Evolutionary conservation across 2,329 filamentous ascomycete genomes (phyloP), one percentile per base, ranked within the genome.

Genomic region (Ambrosiella cleistominuta): DNA sequence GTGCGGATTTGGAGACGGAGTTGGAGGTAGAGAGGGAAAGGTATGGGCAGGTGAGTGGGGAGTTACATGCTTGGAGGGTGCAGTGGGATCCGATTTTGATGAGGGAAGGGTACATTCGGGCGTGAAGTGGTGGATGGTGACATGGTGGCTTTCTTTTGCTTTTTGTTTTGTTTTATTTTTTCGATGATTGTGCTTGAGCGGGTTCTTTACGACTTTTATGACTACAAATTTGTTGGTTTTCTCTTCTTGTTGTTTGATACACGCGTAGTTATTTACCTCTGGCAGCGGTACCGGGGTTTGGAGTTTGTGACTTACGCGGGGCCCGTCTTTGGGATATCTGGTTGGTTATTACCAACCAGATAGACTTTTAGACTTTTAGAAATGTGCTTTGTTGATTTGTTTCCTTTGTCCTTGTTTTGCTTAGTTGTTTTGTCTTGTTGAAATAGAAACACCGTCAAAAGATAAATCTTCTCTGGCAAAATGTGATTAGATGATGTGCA

Each of bases 81-180:
- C 15, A 38, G 37, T 66, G 65, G 35, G 63, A 65, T 52, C 62
- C 62, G 1, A 54, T 66, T 12, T 40, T 66, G 42, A 61, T 62
- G 15, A 62, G 63, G 8, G 62, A 66, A 49, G 64, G 64, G 2
- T 56, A 62, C 37, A 54, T 61, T 8, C 45, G 39, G 13, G 59
- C 54, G 40, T 36, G 39, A 13, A 27, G 11, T 17, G 44, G 19
- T 13, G 44, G 7, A 13, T 15, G 44, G 2, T n/a, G n/a, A n/a
- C n/a, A 15, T 15, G 44, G 2, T 17, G 19, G 12, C 2, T 15
- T 15, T 47, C 38, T n/a, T 53, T 35, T 37, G 17, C 9, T 9
- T 7, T 1, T 13, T 37, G 9, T 35, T 38, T 19, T 37, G 15
- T 38, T 49, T 57, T 57, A 39, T 45, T 50, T 57, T 61, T 35